Percentiles rank a stretch among this genome's conserved stretches.
phyloP scores from a whole-genome alignment of 164 flowering plant species.

The Stephania cephalantha region DNA sequence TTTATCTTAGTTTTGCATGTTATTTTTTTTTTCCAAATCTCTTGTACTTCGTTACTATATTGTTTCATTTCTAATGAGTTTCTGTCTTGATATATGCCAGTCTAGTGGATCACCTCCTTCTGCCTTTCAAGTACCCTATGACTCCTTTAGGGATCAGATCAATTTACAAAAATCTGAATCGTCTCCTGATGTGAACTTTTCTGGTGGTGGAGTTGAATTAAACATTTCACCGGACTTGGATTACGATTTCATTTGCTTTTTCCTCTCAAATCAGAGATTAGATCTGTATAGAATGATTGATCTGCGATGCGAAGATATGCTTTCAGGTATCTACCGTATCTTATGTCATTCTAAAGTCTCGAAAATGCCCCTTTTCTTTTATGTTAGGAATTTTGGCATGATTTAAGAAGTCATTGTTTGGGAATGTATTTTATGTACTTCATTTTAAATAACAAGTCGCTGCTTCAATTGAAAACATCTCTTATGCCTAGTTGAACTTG shows the following conservation, averaged over 20 bases:
- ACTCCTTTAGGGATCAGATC: conserved; percentile 53
- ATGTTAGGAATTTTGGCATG: no score
- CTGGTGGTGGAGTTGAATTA: conserved; percentile 28
- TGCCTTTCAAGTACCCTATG: conserved; percentile 77
- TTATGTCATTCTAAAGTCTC: background rate
- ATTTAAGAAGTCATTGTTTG: background rate
- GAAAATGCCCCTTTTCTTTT: no score
- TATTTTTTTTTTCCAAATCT: background rate
- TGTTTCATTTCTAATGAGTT: background rate
- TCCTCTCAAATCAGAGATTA: conserved; percentile 71
- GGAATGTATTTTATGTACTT: background rate
- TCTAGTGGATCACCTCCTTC: conserved; percentile 91
- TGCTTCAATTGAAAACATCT: no score
- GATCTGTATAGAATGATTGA: conserved; percentile 86
- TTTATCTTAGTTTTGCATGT: background rate
- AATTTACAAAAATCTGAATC: conserved; percentile 23
- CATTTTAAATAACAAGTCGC: no score
- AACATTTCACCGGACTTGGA: conserved; percentile 50
- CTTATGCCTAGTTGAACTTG: no score
- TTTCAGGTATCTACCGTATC: conserved; percentile 47
- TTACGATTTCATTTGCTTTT: conserved; percentile 80
- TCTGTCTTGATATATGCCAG: conserved; percentile 39
- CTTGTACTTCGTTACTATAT: background rate
- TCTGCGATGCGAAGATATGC: conserved; percentile 91
- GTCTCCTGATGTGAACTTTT: conserved; percentile 20